These are phyloP conservation scores for Digitaria exilis DNA, from an alignment of 202 grass and related monocot species.

Conservation along the genomic window DNA sequence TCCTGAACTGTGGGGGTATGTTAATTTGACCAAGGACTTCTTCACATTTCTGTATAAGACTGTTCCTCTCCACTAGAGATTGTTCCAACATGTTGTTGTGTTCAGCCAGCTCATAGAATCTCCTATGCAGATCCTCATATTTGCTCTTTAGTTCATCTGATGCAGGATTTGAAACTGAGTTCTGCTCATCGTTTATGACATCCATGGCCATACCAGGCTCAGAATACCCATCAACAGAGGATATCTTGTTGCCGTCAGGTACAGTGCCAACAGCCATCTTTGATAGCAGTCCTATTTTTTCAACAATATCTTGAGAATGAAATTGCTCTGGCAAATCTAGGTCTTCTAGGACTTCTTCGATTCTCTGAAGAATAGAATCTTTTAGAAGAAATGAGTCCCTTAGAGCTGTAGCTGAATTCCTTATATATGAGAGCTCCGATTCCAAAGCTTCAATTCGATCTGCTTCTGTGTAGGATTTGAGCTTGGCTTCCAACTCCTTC, in stretches of 20 bases:
- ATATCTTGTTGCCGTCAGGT: slow-evolving; percentile 56
- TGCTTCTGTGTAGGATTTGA: slow-evolving; percentile 82
- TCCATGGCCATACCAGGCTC: slow-evolving; percentile 47
- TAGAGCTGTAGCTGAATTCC: slow-evolving; percentile 90
- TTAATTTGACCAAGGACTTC: slow-evolving; percentile 72
- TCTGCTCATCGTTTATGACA: slow-evolving; percentile 64
- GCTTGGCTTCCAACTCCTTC: slow-evolving; percentile 73
- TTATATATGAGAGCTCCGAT: slow-evolving; percentile 92
- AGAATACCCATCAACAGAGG: slow-evolving; percentile 53
- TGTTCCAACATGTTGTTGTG: slow-evolving; percentile 98
- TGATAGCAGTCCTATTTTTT: slow-evolving; percentile 85
- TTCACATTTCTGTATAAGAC: slow-evolving; percentile 88
- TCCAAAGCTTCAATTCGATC: slow-evolving; percentile 99
- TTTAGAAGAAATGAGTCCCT: slow-evolving; percentile 96
- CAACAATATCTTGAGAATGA: slow-evolving; percentile 87
- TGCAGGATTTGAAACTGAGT: slow-evolving; percentile 49
- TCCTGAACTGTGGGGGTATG: slow-evolving; percentile 66
- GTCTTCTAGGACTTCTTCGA: slow-evolving; percentile 97
- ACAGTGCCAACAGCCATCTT: slow-evolving; percentile 62
- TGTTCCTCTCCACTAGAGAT: slow-evolving; percentile 87
- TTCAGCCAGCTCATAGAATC: slow-evolving; percentile 89
- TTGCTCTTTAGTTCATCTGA: slow-evolving; percentile 69
- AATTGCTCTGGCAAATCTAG: slow-evolving; percentile 91
- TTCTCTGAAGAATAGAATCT: slow-evolving; percentile 95
- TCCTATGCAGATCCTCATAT: slow-evolving; percentile 79